Base-by-base conservation (phyloP, 108 stramenopile species). In the Skeletonema menzelii region DNA sequence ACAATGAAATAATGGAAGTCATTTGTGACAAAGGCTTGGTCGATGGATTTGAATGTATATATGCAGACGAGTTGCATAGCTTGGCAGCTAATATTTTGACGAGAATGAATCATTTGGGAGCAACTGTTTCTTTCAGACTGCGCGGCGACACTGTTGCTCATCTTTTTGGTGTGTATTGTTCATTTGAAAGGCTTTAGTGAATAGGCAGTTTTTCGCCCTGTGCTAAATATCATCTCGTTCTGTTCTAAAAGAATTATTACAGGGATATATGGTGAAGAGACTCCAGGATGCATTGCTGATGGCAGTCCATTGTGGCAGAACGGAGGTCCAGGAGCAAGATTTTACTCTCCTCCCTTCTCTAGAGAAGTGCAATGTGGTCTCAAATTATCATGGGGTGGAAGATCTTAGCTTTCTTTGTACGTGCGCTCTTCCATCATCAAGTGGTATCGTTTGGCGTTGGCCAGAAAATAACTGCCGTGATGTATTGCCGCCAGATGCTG, bases 381-480 rank as follows among this genome's bases (percentile, higher is more conserved):
- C 2, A 4, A 46, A 46, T 5, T 49, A 49, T 5, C 47, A 49
- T 49, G 8, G 19, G 15, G 15, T 19, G 13, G 47, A 49, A 22
- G 20, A 20, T 1, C n/a, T 22, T 8, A 22, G 47, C 20, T 49
- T 49, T 19, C 2, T 35, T 15, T 59, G 59, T 28, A 32, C 59
- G n/a, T 59, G 59, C 8, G 26, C 28, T 0, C 49, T 47, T 8
- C 14, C 49, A 5, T 65, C 64, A 27, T 35, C 34, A 11, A 35
- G 17, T 8, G 64, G 64, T 4, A 65, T 26, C 37, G 22, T 57
- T 8, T 65, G 53, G 64, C 56, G 56, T 6, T 65, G 64, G 64
- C 64, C 64, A 65, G 64, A 53, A 58, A 47, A 60, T 47, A 31
- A 60, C 38, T 60, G 59, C 38, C 30, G 27, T 34, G 64, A 65